Percentiles rank a stretch among this genome's conserved stretches.
These are phyloP conservation scores for Suillus subalutaceus DNA, from an alignment of 768 basidiomycete species.

Conservation along the genomic window DNA sequence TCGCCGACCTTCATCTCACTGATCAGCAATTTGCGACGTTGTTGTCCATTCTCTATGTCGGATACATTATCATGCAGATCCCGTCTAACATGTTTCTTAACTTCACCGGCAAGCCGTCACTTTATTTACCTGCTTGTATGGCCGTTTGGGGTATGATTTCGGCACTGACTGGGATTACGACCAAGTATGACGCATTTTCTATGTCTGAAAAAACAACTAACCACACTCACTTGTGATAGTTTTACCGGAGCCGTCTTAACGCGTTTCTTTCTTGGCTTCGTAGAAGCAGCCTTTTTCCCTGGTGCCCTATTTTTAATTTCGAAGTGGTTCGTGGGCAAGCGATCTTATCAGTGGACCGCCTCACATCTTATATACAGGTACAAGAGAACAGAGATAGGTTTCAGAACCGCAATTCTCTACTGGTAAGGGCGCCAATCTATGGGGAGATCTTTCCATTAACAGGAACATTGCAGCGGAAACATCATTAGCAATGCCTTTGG, in stretches of 20 bases:
- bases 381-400: constrained; percentile 45
- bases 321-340: constrained; percentile 34
- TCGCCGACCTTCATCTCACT: constrained; percentile 62
- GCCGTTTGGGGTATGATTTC: constrained; percentile 69
- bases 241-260: constrained; percentile 46
- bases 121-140: constrained; percentile 70
- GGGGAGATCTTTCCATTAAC: too few species aligned
- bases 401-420: constrained; percentile 47
- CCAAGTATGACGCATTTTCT: constrained; percentile 25
- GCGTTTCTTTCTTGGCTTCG: constrained; percentile 58
- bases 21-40: constrained; percentile 67
- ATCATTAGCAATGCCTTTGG: constrained; percentile 61
- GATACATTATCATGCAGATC: constrained; percentile 47
- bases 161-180: constrained; percentile 43
- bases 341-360: constrained; percentile 29
- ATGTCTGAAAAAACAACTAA: background rate
- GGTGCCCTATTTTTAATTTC: constrained; percentile 44
- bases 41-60: constrained; percentile 69
- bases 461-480: constrained; percentile 34
- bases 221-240: constrained; percentile 20
- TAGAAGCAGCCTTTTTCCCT: constrained; percentile 52
- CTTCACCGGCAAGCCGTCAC: constrained; percentile 65
- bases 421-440: constrained; percentile 24
- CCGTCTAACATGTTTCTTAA: constrained; percentile 76
- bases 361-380: constrained; percentile 39